Percentiles rank a stretch among this genome's conserved stretches.
Evolutionary conservation across 1,139 yeast species (phyloP).

Genomic region (Nadsonia starkeyi-henricii): DNA sequence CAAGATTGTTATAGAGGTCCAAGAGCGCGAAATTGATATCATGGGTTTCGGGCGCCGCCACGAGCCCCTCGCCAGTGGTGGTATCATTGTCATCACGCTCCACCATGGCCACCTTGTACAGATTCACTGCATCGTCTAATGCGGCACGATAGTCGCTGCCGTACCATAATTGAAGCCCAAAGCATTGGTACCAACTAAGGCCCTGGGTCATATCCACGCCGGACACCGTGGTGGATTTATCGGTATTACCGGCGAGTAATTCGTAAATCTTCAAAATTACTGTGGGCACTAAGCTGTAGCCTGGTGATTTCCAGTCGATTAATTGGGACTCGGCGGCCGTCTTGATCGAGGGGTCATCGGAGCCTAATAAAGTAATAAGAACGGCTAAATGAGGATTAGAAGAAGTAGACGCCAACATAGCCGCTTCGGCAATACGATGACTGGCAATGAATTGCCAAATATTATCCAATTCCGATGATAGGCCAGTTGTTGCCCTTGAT

Average conservation of each 20-base stretch:
- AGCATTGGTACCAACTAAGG: constrained; percentile 53
- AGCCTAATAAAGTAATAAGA: constrained; percentile 54
- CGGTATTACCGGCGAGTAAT: constrained; percentile 43
- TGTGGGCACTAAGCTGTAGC: constrained; percentile 31
- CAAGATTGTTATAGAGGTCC: too few relatives aligned
- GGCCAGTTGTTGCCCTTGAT: constrained; percentile 15
- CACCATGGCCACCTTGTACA: not conserved
- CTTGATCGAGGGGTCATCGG: constrained; percentile 40
- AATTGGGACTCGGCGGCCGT: constrained; percentile 47
- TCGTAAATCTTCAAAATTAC: constrained; percentile 46
- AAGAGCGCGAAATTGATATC: too few relatives aligned
- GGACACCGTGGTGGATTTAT: constrained; percentile 16
- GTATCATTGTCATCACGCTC: constrained; percentile 4
- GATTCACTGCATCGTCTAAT: constrained; percentile 24
- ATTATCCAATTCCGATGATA: constrained; percentile 27
- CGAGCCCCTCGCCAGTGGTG: constrained; percentile 4
- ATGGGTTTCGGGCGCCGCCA: too few relatives aligned
- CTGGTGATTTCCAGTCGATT: constrained; percentile 49
- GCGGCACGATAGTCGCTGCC: constrained; percentile 32
- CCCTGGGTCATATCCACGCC: constrained; percentile 29
- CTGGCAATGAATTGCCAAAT: constrained; percentile 41
- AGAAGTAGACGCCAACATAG: constrained; percentile 41
- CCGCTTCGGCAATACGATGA: constrained; percentile 49
- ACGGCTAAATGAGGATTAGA: constrained; percentile 58
- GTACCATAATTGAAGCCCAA: constrained; percentile 48